Base-by-base conservation (phyloP, 306 rosid genomes). In the Begonia masoniana region DNA sequence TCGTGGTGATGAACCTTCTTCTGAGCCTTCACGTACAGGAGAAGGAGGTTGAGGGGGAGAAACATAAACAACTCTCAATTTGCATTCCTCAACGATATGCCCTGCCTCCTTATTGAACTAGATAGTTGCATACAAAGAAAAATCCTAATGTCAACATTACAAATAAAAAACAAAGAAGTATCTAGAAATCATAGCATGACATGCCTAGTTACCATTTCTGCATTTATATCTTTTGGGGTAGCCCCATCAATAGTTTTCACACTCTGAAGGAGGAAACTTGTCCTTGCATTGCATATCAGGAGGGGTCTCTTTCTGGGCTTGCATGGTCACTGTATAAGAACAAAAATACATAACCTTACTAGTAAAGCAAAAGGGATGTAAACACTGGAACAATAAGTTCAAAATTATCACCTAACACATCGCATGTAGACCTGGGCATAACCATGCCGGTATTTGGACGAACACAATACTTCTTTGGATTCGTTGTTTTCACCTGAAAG, bases 371-470 rank as follows among this genome's bases (percentile, higher is more conserved):
- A 31, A 31, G 39, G 39, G 39, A 31, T 31, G 39, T 31, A 31
- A 31, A 31, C 39, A 31, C 39, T 7, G 39, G 8, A 31, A 31
- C 39, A 31, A 5, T 31, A 31, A 31, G 39, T 51, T 54, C 35
- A 46, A 7, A 51, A 68, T 63, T 1, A 57, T 56, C 67, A 88
- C 97, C 97, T 76, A 71, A 81, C 52, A 88, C 81, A 52, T 88
- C 95, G 52, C 97, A 88, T n/a, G 95, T 71, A 41, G 97, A 77
- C 56, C 74, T 76, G 24, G 97, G 97, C 63, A 67, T 71, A 45
- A 88, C 88, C 58, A 88, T 12, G 65, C 97, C 97, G 5, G 95
- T 79, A 78, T 88, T 88, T n/a, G 97, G 97, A 52, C 97, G 88
- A 76, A 88, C 97, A 63, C 95, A 88, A 66, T 88, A 88, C 83